Base-by-base conservation (phyloP, 805 yeast species). In the Candida awuae region DNA sequence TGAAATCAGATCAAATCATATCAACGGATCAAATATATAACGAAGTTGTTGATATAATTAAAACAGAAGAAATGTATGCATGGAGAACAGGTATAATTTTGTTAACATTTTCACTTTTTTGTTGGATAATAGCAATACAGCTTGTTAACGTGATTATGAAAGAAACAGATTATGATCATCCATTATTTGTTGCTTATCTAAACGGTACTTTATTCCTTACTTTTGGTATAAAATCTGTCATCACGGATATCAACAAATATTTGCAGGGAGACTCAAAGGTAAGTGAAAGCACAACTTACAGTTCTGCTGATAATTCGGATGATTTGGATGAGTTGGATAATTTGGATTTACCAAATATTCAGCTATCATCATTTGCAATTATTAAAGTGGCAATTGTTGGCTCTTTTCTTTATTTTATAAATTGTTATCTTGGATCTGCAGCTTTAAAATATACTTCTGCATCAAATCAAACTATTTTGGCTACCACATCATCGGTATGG, bases 121-220 rank as follows among this genome's bases (percentile, higher is more conserved):
- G 73, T 1, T 73, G 78, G 77, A 63, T 73, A 27, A 38, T 63
- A 3, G 73, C 76, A 0, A 56, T 69, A 15, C 77, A 73, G 45
- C 43, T 73, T 44, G 70, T 70, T 32, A 73, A 71, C 44, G 51
- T 59, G 4, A 68, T 71, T n/a, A 54, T 72, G 42, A 73, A 73
- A 42, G 68, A 67, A 21, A 70, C 63, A 18, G 65, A 62, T 10
- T 73, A 66, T 48, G 62, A 58, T 26, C 75, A 72, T 42, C 79
- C 80, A 4, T 53, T 66, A 27, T 56, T 73, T 45, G 60, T 71
- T 35, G 62, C 76, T 1, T 63, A 67, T 29, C 47, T 70, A 27
- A 66, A 71, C n/a, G 77, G 77, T 1, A 53, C 67, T 2, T 67
- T 70, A 34, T 73, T 72, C 40, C 44, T 54, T 29, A 44, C 72